Evolutionary conservation across 768 basidiomycete species (phyloP), one percentile per base, ranked within the genome.

Genomic region (Leccinum arenicola): DNA sequence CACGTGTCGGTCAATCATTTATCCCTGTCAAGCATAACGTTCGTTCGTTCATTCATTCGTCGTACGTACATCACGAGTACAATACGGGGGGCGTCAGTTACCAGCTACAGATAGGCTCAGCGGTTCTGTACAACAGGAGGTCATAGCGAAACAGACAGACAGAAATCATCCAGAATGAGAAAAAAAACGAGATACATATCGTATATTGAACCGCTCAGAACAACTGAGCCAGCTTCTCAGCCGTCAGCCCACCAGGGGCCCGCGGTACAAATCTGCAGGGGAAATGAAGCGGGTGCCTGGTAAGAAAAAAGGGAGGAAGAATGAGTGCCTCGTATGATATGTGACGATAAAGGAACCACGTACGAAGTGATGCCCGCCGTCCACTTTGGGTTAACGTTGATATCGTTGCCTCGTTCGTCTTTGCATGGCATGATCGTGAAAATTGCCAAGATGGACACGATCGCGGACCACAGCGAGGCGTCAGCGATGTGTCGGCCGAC

Each of bases 401-500:
- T 25, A 4, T 72, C 60, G 9, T 67, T 61, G 21, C 70, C 72
- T 43, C 59, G 60, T 38, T 64, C 60, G 47, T 72, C 68, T 45
- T 62, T 67, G 21, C 62, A 64, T 27, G 74, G 74, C 47, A 51
- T 56, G 50, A 80, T 75, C 14, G 63, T 63, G 60, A 78, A 77
- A 2, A 71, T 54, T 3, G 77, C 73, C 27, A 80, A 66, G 11
- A 73, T 64, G 31, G 68, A 58, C 38, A 65, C 68, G 27, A 74
- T 74, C 4, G 76, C 72, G 12, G 74, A 68, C 67, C 74, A 76
- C 27, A 80, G 15, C 15, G 75, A 77, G 1, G 75, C 70, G 19
- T 80, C 76, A 5, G 77, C 80, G 40, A 84, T 64, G 50, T 77
- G 56, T 25, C 73, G 67, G 6, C 81, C 82, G n/a, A 79, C 76